Base-by-base conservation (phyloP, 768 basidiomycete genomes). In the Favolaschia claudopus region DNA sequence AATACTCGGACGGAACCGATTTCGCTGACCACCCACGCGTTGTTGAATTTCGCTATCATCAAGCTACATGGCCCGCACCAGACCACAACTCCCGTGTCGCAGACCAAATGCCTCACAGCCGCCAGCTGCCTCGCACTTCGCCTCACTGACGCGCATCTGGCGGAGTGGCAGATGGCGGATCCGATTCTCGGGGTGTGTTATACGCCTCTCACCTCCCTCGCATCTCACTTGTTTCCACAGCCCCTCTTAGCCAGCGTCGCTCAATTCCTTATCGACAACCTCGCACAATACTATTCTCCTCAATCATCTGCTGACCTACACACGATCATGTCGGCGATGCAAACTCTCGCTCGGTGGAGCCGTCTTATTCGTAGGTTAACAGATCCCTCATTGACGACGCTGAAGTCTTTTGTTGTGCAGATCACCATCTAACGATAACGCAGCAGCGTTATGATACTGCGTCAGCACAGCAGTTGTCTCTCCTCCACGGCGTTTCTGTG, bases 111-210 rank as follows among this genome's bases (percentile, higher is more conserved):
- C 39, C 33, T 53, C 33, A 9, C 34, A 2, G 62, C 62, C 1
- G 57, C 56, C 1, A 28, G 25, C 13, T n/a, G 34, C 15, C 27
- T 58, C 22, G 28, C 24, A 4, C 13, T n/a, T 4, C 37, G 27
- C 29, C 46, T 62, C 17, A 15, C 22, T 4, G 10, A 32, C 17
- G 31, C 33, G 15, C 38, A 25, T n/a, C 9, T 52, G 1, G 24
- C 39, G 2, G 42, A 40, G 5, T 54, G 32, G 51, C 25, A 46
- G 17, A 25, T 15, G 2, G 56, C 31, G 10, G 57, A 63, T 43
- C 40, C 48, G 10, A 45, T 63, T 1, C 36, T 63, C 14, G 62
- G 56, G 14, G 62, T 63, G 7, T 22, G 62, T 58, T 12, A n/a
- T n/a, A n/a, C 0, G 5, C n/a, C 24, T 45, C 22, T 9, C 38